Evolutionary conservation across 2,329 filamentous ascomycete genomes (phyloP), one percentile per base, ranked within the genome.

Genomic region (Aspergillus sp.): DNA sequence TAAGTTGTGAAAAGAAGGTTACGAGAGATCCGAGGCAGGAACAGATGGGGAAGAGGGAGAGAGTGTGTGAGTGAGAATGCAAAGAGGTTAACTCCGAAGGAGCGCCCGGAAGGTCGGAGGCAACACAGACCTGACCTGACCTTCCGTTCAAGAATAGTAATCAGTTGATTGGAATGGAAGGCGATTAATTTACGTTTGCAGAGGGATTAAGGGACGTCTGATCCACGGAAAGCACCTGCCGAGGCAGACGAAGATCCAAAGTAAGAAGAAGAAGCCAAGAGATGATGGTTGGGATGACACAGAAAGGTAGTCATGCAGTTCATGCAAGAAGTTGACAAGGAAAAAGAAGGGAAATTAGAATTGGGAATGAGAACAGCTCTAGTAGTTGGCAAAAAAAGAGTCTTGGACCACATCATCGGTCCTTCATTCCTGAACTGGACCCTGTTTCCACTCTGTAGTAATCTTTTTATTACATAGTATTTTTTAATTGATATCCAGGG

Each of bases 321-420:
- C 11, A 42, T 42, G 49, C 25, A 36, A 15, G 44, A 49, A 8
- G 21, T 19, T 10, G 17, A 10, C 30, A 32, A 49, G 17, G 11
- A 38, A 19, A 10, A 36, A 7, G 2, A 36, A 36, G 10, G 25
- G 25, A 3, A 27, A 27, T 27, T 5, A 23, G 25, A 49, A 11
- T 27, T 27, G 10, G 30, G 23, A 13, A 32, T 17, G 11, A 8
- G 25, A 30, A 32, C 25, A 2, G 32, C n/a, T 41, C 51, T n/a
- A 49, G 23, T 27, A 27, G 13, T 30, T 17, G 11, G 15, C 2
- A 2, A 15, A 8, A 3, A 15, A 4, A 42, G 52, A 41, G 52
- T 54, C 52, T 54, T 54, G 52, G 52, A 54, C 41, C 52, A 54
- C 52, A 54, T 54, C 52, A 54, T 54, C 39, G 36, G 32, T 13